phyloP scores from a whole-genome alignment of 2,329 filamentous ascomycete species.

The Orbilia ellipsospora region DNA sequence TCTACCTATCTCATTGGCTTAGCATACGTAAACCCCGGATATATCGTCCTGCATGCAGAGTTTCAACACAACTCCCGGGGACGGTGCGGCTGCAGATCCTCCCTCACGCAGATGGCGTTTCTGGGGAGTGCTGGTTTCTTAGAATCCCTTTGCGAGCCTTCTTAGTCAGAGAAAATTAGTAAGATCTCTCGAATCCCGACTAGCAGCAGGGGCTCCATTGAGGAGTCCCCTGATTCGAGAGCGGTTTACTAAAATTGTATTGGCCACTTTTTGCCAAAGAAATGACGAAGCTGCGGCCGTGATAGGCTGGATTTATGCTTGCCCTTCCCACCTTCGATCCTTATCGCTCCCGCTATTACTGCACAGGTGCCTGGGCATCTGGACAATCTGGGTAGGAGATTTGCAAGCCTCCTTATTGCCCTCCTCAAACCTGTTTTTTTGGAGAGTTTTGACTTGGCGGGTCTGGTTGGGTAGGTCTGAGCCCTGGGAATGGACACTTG shows the following conservation, averaged over 20 bases:
- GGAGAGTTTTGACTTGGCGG: conserved; percentile 16
- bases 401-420: conserved; percentile 8
- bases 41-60: conserved; percentile 2
- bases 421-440: conserved; percentile 47
- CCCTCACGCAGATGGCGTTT: conserved; percentile 33
- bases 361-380: conserved; percentile 30
- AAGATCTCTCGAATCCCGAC: not conserved
- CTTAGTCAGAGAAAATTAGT: conserved; percentile 5
- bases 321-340: conserved; percentile 15
- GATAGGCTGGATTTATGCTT: conserved; percentile 33
- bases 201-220: conserved; percentile 1
- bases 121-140: not conserved
- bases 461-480: conserved; percentile 45
- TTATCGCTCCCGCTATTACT: conserved; percentile 52
- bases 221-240: not conserved
- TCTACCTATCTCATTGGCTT: not conserved
- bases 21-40: not conserved
- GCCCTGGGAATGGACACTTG: conserved; percentile 35
- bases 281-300: conserved; percentile 20
- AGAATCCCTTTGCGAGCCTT: not conserved
- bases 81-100: conserved; percentile 43
- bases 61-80: conserved; percentile 41
- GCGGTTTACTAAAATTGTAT: conserved; percentile 22
- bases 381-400: conserved; percentile 41
- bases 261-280: conserved; percentile 8